Evolutionary conservation across 352 stramenopile species (phyloP).

Genomic region (Phytophthora hibernalis): DNA sequence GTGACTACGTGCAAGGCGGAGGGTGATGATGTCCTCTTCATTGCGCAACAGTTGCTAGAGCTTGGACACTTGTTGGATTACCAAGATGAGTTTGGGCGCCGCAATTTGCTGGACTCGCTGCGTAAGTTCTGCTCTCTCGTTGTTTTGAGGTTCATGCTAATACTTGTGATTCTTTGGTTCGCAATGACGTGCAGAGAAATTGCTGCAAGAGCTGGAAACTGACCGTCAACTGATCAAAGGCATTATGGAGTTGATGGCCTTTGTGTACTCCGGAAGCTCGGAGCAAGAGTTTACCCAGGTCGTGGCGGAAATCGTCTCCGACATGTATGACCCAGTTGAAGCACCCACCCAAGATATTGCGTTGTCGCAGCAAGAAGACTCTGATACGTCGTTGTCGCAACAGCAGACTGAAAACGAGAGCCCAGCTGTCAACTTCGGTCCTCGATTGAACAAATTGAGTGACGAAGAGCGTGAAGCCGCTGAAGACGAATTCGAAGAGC

Average conservation of each 20-base stretch:
- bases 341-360: slow-evolving; percentile 24
- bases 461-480: slow-evolving; percentile 63
- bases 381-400: slow-evolving; percentile 25
- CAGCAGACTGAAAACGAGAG: slow-evolving; percentile 41
- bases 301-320: slow-evolving; percentile 77
- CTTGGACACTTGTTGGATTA: slow-evolving; percentile 76
- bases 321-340: slow-evolving; percentile 81
- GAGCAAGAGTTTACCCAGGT: slow-evolving; percentile 84
- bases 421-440: slow-evolving; percentile 27
- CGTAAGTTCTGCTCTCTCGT: slow-evolving; percentile 43
- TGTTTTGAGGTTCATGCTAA: not conserved
- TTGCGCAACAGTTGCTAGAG: slow-evolving; percentile 71
- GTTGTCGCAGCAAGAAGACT: slow-evolving; percentile 27
- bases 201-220: slow-evolving; percentile 62
- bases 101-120: slow-evolving; percentile 67
- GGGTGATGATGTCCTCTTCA: slow-evolving; percentile 65
- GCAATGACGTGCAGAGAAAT: slow-evolving; percentile 48
- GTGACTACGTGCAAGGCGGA: slow-evolving; percentile 51
- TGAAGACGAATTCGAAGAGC: slow-evolving; percentile 65
- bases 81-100: slow-evolving; percentile 83
- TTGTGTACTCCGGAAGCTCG: slow-evolving; percentile 69
- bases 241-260: slow-evolving; percentile 82
- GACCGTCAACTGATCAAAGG: slow-evolving; percentile 65
- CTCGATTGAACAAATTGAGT: slow-evolving; percentile 41
- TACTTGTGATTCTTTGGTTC: not conserved